These are phyloP conservation scores for Ceratobasidium papillatum DNA, from an alignment of 1,284 basidiomycete species.

Conservation along the genomic window DNA sequence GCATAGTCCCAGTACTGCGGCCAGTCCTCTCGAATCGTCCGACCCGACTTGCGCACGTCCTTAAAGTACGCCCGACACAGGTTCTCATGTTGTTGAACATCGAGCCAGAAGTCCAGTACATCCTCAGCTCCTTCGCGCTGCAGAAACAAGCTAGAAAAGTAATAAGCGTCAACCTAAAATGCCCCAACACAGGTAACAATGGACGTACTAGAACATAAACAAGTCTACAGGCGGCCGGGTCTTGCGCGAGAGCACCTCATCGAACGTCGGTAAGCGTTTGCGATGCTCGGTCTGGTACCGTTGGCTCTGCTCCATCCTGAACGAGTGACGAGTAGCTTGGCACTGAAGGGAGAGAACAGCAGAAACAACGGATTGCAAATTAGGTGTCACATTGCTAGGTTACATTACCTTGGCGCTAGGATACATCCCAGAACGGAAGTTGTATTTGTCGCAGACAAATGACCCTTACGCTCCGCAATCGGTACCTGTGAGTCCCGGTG, in stretches of 20 bases:
- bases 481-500: constrained; percentile 91
- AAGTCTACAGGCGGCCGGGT: constrained; percentile 95
- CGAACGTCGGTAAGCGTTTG: constrained; percentile 53
- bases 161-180: not conserved
- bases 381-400: constrained; percentile 12
- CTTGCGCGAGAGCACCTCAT: constrained; percentile 68
- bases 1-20: constrained; percentile 96
- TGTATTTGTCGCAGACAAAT: no score
- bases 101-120: constrained; percentile 97
- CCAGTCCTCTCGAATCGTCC: constrained; percentile 94
- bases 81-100: constrained; percentile 99
- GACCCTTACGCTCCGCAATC: constrained; percentile 90
- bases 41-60: constrained; percentile 93
- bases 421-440: no score
- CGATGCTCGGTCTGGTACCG: constrained; percentile 41
- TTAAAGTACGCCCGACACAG: constrained; percentile 98
- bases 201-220: constrained; percentile 95
- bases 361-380: constrained; percentile 38
- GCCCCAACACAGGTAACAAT: not conserved
- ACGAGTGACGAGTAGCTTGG: no score
- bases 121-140: constrained; percentile 95
- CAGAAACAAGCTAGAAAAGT: constrained; percentile 72
- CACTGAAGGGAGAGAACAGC: constrained; percentile 1
- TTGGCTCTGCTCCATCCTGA: constrained; percentile 33
- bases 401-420: not conserved